Evolutionary conservation across 2,329 filamentous ascomycete species (phyloP), one percentile per base, ranked within the genome.

Genomic region (Monosporascus sp.): DNA sequence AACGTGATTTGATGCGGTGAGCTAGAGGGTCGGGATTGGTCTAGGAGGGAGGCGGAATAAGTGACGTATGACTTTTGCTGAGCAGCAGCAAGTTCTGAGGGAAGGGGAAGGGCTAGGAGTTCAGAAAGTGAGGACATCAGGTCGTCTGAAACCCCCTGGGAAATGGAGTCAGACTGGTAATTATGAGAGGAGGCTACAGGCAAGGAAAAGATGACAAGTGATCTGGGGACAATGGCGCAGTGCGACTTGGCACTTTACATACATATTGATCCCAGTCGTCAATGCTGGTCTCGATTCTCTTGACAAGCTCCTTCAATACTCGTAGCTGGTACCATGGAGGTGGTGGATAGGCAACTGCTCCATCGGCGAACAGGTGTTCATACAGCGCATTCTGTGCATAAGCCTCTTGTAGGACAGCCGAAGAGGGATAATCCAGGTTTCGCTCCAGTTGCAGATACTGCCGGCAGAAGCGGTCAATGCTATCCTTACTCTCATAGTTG

Each of bases 261-360:
- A 96, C 92, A 86, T 96, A 84, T 78, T 89, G 79, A 62, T 96
- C 89, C 70, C 91, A 92, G 68, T 96, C 85, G 53, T 82, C 78
- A 48, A 96, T 90, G 37, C 87, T 82, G 31, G 78, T 73, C 69
- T 96, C 90, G 50, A 96, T 85, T 53, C 77, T 81, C 7, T 77
- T 72, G 14, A 91, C 74, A 37, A 97, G 76, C 57, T 83, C 75
- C 68, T 96, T 96, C 50, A 97, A 71, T 1, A 90, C 80, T 55
- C 84, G 80, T 17, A 87, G 70, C 60, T 85, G 84, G 66, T 96
- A 96, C 50, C 85, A 75, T 20, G 77, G 73, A 7, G 89, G 87
- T 19, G 88, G 88, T 7, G 81, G 73, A 62, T 81, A 79, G 49
- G 74, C 69, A 48, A 84, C 65, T 1, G 71, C 74, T 43, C 78